These are phyloP conservation scores for Epithemia pelagica DNA, from an alignment of 108 stramenopile genomes.

Conservation along the genomic window DNA sequence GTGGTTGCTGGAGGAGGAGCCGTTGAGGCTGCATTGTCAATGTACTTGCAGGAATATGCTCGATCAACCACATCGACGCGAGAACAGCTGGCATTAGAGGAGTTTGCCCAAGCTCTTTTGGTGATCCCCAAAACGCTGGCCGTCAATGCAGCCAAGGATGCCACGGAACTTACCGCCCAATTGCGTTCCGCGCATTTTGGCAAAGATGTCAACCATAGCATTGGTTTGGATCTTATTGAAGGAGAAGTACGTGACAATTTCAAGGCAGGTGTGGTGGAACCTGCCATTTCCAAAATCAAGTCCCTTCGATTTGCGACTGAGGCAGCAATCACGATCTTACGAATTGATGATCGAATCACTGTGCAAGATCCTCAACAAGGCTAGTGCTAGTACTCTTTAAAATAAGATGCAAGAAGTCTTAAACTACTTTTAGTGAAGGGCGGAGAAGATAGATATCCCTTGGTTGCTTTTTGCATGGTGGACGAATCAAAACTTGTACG, in stretches of 20 bases:
- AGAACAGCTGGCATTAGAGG: constrained; percentile 97
- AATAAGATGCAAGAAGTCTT: too few relatives aligned
- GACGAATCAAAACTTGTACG: neutral
- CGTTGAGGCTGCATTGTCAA: constrained; percentile 92
- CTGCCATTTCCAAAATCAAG: constrained; percentile 99
- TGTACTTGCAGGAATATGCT: constrained; percentile 94
- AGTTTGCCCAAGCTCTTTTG: constrained; percentile 96
- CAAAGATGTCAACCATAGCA: constrained; percentile 51
- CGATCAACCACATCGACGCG: constrained; percentile 79
- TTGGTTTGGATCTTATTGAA: constrained; percentile 85
- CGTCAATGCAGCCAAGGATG: constrained; percentile 99
- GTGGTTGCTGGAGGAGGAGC: constrained; percentile 98
- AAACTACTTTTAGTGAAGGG: too few relatives aligned
- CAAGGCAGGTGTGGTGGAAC: constrained; percentile 96
- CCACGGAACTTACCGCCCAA: constrained; percentile 95
- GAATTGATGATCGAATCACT: constrained; percentile 94
- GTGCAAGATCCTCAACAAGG: constrained; percentile 10
- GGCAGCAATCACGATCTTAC: constrained; percentile 97
- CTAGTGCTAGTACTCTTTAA: too few relatives aligned
- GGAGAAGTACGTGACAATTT: constrained; percentile 91
- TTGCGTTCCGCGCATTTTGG: constrained; percentile 88
- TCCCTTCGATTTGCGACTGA: constrained; percentile 97
- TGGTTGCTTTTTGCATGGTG: too few relatives aligned
- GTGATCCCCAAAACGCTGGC: constrained; percentile 98
- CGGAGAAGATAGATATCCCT: too few relatives aligned